phyloP scores from a whole-genome alignment of 176 grass and related monocot genomes.

The Oryza longistaminata region DNA sequence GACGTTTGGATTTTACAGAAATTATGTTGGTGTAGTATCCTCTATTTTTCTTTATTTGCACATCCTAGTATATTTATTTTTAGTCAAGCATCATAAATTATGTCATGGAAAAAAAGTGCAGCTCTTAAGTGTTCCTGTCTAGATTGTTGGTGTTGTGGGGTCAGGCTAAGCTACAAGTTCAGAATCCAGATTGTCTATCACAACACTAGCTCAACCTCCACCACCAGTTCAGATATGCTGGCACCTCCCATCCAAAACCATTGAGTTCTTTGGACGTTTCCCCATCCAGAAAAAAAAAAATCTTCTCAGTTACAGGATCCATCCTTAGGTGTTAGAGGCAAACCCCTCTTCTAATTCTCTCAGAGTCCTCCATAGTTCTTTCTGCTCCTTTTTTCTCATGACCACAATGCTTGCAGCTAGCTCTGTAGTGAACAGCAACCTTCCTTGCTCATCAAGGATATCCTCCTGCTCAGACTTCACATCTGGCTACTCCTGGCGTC shows the following conservation, averaged over 20 bases:
- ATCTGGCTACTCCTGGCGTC: constrained; percentile 53
- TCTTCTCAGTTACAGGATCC: constrained; percentile 31
- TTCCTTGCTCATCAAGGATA: constrained; percentile 63
- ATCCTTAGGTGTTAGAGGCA: constrained; percentile 10
- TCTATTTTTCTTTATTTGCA: not conserved
- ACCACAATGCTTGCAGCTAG: constrained; percentile 72
- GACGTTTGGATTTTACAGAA: constrained; percentile 6
- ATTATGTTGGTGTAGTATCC: not conserved
- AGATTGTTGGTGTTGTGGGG: constrained; percentile 50
- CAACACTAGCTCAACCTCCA: constrained; percentile 47
- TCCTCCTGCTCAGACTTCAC: constrained; percentile 56
- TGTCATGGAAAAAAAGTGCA: constrained; percentile 29
- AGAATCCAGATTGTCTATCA: constrained; percentile 55
- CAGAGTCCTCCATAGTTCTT: constrained; percentile 7
- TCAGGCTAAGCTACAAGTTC: constrained; percentile 36
- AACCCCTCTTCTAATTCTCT: constrained; percentile 1
- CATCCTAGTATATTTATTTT: not conserved
- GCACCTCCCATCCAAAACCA: constrained; percentile 53
- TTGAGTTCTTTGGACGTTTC: constrained; percentile 42
- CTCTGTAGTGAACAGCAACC: constrained; percentile 59
- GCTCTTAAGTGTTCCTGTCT: not conserved
- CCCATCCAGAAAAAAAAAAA: constrained; percentile 29
- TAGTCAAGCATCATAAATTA: not conserved
- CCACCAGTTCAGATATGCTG: constrained; percentile 67
- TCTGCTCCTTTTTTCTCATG: constrained; percentile 23